These are phyloP conservation scores for Phialemonium atrogriseum DNA, from an alignment of 2,329 filamentous ascomycete genomes.

Conservation along the genomic window DNA sequence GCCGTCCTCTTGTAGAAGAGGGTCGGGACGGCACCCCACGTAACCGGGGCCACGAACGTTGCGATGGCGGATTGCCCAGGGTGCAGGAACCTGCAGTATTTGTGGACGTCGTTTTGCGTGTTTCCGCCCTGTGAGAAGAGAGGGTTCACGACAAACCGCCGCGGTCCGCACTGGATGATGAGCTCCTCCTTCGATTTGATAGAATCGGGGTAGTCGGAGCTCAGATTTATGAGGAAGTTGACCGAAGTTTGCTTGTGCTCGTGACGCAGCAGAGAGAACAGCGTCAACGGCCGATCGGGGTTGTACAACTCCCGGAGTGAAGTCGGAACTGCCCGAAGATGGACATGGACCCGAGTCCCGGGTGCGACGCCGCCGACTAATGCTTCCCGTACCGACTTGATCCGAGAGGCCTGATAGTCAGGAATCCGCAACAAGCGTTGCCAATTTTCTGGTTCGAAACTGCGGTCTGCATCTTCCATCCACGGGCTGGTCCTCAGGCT, in stretches of 20 bases:
- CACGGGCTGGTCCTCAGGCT: constrained; percentile 80
- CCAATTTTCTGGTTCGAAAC: constrained; percentile 88
- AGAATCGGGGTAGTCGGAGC: constrained; percentile 64
- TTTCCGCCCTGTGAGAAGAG: constrained; percentile 84
- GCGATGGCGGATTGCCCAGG: constrained; percentile 85
- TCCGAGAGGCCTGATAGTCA: constrained; percentile 83
- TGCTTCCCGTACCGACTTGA: constrained; percentile 69
- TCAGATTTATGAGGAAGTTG: constrained; percentile 84
- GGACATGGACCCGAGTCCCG: constrained; percentile 74
- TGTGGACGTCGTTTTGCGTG: constrained; percentile 95
- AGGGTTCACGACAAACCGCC: constrained; percentile 80
- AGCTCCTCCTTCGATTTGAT: constrained; percentile 90
- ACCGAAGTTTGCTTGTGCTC: constrained; percentile 89
- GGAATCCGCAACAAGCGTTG: constrained; percentile 72
- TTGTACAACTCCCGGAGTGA: constrained; percentile 37
- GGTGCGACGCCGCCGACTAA: constrained; percentile 79
- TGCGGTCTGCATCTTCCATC: constrained; percentile 80
- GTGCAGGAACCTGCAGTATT: constrained; percentile 87
- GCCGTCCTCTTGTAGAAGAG: constrained; percentile 70
- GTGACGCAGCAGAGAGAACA: constrained; percentile 85
- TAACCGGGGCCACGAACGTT: constrained; percentile 81
- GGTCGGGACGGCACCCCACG: constrained; percentile 85
- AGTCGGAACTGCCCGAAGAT: constrained; percentile 50
- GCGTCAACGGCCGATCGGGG: constrained; percentile 52
- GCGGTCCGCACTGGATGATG: constrained; percentile 82